Evolutionary conservation across 1,139 yeast genomes (phyloP).

Genomic region (Candida glucosophila): DNA sequence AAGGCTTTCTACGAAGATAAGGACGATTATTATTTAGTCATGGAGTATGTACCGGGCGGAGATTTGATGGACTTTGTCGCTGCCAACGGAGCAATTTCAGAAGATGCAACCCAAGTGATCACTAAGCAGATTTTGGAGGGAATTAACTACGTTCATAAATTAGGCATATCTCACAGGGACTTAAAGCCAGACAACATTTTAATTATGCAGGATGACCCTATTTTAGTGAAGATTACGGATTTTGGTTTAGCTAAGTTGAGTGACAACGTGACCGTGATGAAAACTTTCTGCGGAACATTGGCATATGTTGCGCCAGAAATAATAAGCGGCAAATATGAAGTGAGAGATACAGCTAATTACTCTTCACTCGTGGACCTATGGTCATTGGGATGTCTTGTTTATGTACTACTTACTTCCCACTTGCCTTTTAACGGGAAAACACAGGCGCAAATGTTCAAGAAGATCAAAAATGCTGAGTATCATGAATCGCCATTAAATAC

Average conservation of each 20-base stretch:
- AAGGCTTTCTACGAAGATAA: slow-evolving; percentile 80
- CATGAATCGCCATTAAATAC: slow-evolving; percentile 73
- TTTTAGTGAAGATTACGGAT: slow-evolving; percentile 81
- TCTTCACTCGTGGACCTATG: slow-evolving; percentile 90
- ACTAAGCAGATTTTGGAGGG: slow-evolving; percentile 79
- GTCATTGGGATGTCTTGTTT: slow-evolving; percentile 82
- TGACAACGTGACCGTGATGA: slow-evolving; percentile 69
- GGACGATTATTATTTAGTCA: slow-evolving; percentile 74
- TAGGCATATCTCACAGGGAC: slow-evolving; percentile 91
- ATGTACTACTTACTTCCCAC: slow-evolving; percentile 85
- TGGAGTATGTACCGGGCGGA: slow-evolving; percentile 97
- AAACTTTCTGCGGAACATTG: slow-evolving; percentile 83
- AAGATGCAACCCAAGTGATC: slow-evolving; percentile 80
- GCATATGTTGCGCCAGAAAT: slow-evolving; percentile 96
- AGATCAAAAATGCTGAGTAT: slow-evolving; percentile 69
- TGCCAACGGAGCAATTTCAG: slow-evolving; percentile 85
- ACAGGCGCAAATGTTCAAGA: slow-evolving; percentile 73
- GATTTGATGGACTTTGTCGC: slow-evolving; percentile 95
- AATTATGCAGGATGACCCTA: slow-evolving; percentile 87
- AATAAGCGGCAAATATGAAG: slow-evolving; percentile 58
- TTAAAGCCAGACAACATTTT: slow-evolving; percentile 88
- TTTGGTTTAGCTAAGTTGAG: slow-evolving; percentile 84
- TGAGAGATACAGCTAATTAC: slow-evolving; percentile 38
- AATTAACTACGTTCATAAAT: slow-evolving; percentile 73
- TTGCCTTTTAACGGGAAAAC: slow-evolving; percentile 90